A percentile compares a stretch with the other conserved stretches of the same genome.
These are phyloP conservation scores for Colletotrichum zoysiae DNA, from an alignment of 2,329 filamentous ascomycete species.

Conservation along the genomic window DNA sequence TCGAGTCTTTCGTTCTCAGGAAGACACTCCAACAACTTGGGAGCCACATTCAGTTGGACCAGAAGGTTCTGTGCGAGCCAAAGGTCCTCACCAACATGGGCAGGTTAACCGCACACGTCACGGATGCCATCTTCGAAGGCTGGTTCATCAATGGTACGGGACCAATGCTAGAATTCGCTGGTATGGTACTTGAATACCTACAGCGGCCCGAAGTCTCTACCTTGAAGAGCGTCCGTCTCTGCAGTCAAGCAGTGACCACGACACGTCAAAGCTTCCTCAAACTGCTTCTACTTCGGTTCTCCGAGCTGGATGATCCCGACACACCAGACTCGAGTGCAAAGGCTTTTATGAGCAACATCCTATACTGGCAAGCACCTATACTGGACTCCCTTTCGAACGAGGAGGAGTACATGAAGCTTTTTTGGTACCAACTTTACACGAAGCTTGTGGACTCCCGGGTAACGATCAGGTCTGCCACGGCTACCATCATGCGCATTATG, in stretches of 20 bases:
- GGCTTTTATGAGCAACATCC: constrained; percentile 83
- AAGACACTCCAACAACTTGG: constrained; percentile 79
- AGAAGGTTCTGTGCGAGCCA: constrained; percentile 81
- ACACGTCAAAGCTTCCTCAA: constrained; percentile 84
- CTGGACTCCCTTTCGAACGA: constrained; percentile 82
- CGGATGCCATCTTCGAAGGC: constrained; percentile 93
- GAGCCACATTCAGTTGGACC: constrained; percentile 77
- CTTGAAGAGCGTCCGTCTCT: constrained; percentile 91
- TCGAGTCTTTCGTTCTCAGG: constrained; percentile 89
- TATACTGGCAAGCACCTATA: constrained; percentile 96
- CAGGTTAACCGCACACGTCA: constrained; percentile 82
- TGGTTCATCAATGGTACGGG: constrained; percentile 95
- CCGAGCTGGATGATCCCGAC: constrained; percentile 80
- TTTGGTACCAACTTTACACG: constrained; percentile 93
- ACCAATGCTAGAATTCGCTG: constrained; percentile 85
- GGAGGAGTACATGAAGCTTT: constrained; percentile 83
- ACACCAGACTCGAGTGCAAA: constrained; percentile 72
- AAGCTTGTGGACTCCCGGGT: constrained; percentile 81
- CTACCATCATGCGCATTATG: constrained; percentile 90
- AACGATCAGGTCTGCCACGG: constrained; percentile 79
- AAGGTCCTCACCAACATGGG: constrained; percentile 88
- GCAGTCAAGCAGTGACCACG: constrained; percentile 82
- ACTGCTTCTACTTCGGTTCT: constrained; percentile 83
- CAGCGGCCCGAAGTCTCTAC: constrained; percentile 85
- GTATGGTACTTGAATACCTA: constrained; percentile 87